Conservation (phyloP, 108 stramenopile species). For the Epipyxis sp. region DNA sequence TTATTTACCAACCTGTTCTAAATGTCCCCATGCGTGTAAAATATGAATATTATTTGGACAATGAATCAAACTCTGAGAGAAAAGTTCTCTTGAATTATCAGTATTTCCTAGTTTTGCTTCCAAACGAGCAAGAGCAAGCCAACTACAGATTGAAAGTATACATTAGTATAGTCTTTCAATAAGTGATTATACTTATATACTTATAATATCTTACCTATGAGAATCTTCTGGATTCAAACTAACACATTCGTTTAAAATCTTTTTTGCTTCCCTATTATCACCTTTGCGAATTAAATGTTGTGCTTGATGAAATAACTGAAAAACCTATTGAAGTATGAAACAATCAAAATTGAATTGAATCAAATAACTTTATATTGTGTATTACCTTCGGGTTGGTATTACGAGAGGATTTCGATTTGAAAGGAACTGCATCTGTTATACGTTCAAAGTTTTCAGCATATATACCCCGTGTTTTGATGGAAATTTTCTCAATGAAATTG, state of each 20-base stretch:
- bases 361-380: too few species aligned
- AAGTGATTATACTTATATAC: not conserved
- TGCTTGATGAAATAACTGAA: not conserved
- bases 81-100: not conserved
- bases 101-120: not conserved
- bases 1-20: too few species aligned
- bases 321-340: too few species aligned
- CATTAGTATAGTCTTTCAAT: not conserved
- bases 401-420: too few species aligned
- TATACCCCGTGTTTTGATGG: too few species aligned
- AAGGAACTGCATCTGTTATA: too few species aligned
- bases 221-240: not conserved
- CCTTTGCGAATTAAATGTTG: not conserved
- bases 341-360: too few species aligned
- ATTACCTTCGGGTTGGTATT: too few species aligned
- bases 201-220: not conserved
- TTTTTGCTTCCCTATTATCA: not conserved
- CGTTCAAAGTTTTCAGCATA: too few species aligned
- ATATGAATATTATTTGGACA: slow-evolving; percentile 1
- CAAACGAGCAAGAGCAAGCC: not conserved
- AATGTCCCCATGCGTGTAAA: not conserved
- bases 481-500: too few species aligned
- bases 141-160: not conserved
- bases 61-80: not conserved
- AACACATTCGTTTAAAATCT: not conserved